A percentile compares a stretch with the other conserved stretches of the same genome.
Conservation (phyloP, 2,329 filamentous ascomycete genomes). For the Penicillium sp. region DNA sequence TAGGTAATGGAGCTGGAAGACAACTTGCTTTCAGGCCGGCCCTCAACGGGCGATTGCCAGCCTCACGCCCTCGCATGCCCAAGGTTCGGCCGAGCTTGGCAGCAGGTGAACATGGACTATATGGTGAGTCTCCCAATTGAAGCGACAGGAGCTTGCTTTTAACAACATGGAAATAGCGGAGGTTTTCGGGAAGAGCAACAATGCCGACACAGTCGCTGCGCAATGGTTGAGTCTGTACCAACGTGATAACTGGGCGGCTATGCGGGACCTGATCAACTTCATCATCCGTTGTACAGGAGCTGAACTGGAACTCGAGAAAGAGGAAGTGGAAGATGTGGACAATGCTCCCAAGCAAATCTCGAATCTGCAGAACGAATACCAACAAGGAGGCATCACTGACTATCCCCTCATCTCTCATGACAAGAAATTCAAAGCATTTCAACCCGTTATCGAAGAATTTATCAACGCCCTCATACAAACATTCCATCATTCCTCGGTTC, state of each 20-base stretch:
- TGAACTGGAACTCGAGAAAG: conserved; percentile 73
- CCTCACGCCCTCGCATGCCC: conserved; percentile 54
- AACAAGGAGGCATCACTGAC: conserved; percentile 80
- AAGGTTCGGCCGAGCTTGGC: conserved; percentile 57
- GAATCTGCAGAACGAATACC: conserved; percentile 87
- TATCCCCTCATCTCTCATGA: conserved; percentile 88
- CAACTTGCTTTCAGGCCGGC: conserved; percentile 61
- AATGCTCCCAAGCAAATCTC: conserved; percentile 76
- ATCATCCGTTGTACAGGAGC: conserved; percentile 75
- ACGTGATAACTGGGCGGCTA: conserved; percentile 57
- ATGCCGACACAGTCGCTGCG: conserved; percentile 60
- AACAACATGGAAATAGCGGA: conserved; percentile 51
- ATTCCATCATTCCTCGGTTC: conserved; percentile 77
- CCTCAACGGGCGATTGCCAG: conserved; percentile 48
- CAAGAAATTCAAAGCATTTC: conserved; percentile 77
- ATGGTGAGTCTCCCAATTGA: conserved; percentile 47
- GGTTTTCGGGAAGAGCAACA: conserved; percentile 61
- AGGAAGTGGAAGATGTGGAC: conserved; percentile 89
- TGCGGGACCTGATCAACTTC: conserved; percentile 66
- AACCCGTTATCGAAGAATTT: conserved; percentile 76
- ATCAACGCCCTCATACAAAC: conserved; percentile 76
- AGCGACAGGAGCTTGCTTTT: conserved; percentile 21
- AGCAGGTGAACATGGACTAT: conserved; percentile 60
- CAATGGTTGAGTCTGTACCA: conserved; percentile 63
- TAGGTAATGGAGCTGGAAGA: conserved; percentile 50